phyloP scores from a whole-genome alignment of 192 early-diverging fungal genomes.

The Diversispora eburnea region DNA sequence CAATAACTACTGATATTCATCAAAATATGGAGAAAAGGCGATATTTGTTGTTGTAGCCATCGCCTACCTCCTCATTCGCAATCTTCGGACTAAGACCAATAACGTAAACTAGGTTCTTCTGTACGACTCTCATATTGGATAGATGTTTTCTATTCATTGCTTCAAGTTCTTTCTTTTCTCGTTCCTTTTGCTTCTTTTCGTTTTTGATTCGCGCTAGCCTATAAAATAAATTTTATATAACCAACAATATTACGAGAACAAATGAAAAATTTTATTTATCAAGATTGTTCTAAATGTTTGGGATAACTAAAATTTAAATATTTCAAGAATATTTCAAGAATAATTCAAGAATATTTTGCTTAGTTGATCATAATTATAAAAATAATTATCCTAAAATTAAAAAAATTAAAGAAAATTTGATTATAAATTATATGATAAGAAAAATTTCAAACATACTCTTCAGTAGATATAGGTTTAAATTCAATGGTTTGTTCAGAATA shows the following conservation, averaged over 20 bases:
- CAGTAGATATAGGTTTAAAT: slow-evolving; percentile 83
- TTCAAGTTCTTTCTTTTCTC: slow-evolving; percentile 87
- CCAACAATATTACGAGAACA: background rate
- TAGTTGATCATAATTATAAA: too few species aligned
- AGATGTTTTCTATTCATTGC: slow-evolving; percentile 73
- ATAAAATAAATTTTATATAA: background rate
- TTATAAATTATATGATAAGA: background rate
- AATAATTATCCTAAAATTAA: background rate
- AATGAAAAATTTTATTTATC: background rate
- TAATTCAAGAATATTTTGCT: too few species aligned
- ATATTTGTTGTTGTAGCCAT: background rate
- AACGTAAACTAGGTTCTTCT: slow-evolving; percentile 97
- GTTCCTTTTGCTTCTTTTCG: slow-evolving; percentile 70
- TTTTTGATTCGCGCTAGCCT: slow-evolving; percentile 53
- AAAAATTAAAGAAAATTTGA: background rate
- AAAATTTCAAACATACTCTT: slow-evolving; percentile 65
- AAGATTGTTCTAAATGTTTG: background rate
- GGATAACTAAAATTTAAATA: background rate
- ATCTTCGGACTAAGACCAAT: slow-evolving; percentile 85
- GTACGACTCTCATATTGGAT: slow-evolving; percentile 89
- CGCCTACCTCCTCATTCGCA: slow-evolving; percentile 80
- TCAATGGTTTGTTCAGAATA: slow-evolving; percentile 89
- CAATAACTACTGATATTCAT: slow-evolving; percentile 8
- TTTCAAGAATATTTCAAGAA: too few species aligned
- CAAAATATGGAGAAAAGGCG: slow-evolving; percentile 8